Evolutionary conservation across 1,139 yeast species (phyloP), one percentile per base, ranked within the genome.

Genomic region (Lodderomyces oxycetoniae): DNA sequence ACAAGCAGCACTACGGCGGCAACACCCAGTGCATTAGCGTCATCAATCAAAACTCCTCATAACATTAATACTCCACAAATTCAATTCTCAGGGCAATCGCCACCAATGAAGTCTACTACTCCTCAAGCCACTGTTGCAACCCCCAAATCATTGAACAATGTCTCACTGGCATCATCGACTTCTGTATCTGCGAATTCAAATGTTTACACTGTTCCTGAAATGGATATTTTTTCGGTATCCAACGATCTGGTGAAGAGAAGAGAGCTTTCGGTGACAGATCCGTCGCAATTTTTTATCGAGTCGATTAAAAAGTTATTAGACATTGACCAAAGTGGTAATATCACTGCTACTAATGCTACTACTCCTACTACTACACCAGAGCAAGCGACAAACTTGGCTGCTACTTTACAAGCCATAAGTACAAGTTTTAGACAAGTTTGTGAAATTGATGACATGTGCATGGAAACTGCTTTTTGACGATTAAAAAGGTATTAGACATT

Each of bases 221-320:
- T 52, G 17, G 61, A 56, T 35, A 49, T 57, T 23, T 57, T 57
- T 38, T 45, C 49, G 17, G 42, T 46, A 32, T 52, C 51, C 2
- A 69, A 63, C 38, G 71, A 67, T 43, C 55, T 63, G 39, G 58
- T 63, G 24, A 66, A 59, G 41, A 55, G 81, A 37, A 60, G 75
- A 34, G 75, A 70, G 33, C 59, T 74, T 34, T 68, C 74, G 1
- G 52, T 51, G 33, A 46, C 52, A 17, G 74, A 75, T 44, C 75
- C 79, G 0, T 67, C 69, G 34, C 58, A 59, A 39, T 75, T 72
- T 50, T 71, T 75, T 48, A 59, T 68, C 35, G 71, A 77, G 0
- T 64, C 79, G 1, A 56, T 75, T 40, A 66, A 75, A 8, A 75
- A 75, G 47, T 55, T 73, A 26, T 55, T 75, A 39, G 74, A 69